phyloP scores from a whole-genome alignment of 805 yeast genomes.

The Candida sanyiensis region DNA sequence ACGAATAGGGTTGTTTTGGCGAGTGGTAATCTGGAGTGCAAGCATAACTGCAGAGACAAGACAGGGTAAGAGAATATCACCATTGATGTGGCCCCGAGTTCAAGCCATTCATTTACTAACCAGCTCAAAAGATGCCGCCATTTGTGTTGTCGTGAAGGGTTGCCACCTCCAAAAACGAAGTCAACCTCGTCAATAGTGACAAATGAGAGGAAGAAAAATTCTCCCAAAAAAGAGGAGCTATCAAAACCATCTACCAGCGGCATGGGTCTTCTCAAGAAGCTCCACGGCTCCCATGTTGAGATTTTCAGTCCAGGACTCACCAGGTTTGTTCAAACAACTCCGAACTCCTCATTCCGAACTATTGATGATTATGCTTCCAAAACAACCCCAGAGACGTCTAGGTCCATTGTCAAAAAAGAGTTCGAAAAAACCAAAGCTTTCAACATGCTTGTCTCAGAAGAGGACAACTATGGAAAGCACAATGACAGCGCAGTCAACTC shows the following conservation, averaged over 20 bases:
- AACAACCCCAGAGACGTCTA: background rate
- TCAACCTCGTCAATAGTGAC: background rate
- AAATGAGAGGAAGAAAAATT: background rate
- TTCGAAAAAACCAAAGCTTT: too few relatives aligned
- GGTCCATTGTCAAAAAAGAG: too few relatives aligned
- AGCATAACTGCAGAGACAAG: conserved; percentile 38
- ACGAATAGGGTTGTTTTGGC: conserved; percentile 23
- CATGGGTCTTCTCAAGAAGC: conserved; percentile 7
- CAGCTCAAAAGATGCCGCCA: conserved; percentile 36
- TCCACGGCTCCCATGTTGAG: conserved; percentile 6
- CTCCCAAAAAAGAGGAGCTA: background rate
- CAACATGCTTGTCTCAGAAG: too few relatives aligned
- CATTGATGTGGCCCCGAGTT: too few relatives aligned
- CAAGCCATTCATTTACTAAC: too few relatives aligned
- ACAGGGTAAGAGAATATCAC: conserved; percentile 12
- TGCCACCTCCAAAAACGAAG: conserved; percentile 18
- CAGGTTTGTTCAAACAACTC: background rate
- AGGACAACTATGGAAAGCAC: too few relatives aligned
- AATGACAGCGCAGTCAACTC: background rate
- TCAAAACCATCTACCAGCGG: too few relatives aligned
- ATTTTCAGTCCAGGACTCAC: background rate
- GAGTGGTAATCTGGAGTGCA: conserved; percentile 30
- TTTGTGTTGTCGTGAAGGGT: conserved; percentile 43
- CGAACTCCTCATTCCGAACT: background rate
- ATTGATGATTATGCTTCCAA: background rate